phyloP scores from a whole-genome alignment of 352 stramenopile species.

The Phytopythium mirpurense region DNA sequence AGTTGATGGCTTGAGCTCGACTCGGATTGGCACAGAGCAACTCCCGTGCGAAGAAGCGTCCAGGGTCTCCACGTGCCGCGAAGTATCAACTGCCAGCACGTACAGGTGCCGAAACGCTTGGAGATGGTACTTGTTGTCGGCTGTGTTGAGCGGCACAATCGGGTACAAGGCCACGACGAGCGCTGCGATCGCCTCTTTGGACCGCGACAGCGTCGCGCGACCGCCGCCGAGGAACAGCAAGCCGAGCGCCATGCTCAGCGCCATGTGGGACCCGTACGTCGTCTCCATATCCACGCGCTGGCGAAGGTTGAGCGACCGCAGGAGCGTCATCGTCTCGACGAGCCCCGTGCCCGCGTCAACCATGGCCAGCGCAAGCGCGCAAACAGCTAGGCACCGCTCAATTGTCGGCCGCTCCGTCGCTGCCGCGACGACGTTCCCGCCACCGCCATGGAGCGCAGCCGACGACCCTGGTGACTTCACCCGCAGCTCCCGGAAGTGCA shows the following conservation, averaged over 20 bases:
- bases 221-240: conserved; percentile 96
- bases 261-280: conserved; percentile 96
- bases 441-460: conserved; percentile 20
- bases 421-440: conserved; percentile 44
- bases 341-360: conserved; percentile 96
- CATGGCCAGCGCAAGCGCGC: conserved; percentile 90
- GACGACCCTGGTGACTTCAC: conserved; percentile 29
- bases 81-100: conserved; percentile 76
- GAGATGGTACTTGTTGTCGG: conserved; percentile 92
- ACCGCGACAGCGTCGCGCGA: conserved; percentile 87
- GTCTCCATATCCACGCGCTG: conserved; percentile 79
- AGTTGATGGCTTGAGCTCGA: conserved; percentile 26
- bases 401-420: conserved; percentile 84
- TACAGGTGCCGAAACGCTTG: conserved; percentile 91
- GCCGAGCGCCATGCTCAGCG: conserved; percentile 91
- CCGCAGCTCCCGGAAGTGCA: conserved; percentile 76
- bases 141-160: conserved; percentile 88
- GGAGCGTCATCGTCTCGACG: conserved; percentile 89
- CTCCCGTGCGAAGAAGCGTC: conserved; percentile 51
- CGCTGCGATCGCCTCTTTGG: conserved; percentile 89
- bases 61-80: conserved; percentile 67
- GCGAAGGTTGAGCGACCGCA: conserved; percentile 84
- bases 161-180: conserved; percentile 95
- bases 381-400: conserved; percentile 91
- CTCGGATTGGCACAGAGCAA: conserved; percentile 38